These are phyloP conservation scores for Quercus robur DNA, from an alignment of 306 rosid species.

Conservation along the genomic window DNA sequence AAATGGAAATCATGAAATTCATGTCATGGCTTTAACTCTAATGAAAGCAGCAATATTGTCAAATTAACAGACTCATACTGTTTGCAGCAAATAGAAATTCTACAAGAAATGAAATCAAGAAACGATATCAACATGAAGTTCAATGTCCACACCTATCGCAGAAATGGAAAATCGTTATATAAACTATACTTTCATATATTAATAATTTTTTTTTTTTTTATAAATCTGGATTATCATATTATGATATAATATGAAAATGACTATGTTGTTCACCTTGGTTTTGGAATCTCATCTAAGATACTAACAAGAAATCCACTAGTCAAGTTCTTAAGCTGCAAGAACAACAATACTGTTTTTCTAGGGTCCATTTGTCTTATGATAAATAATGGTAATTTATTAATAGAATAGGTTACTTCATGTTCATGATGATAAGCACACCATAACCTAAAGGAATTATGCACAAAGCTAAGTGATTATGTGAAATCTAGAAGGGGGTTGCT, in stretches of 20 bases:
- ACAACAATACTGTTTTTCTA: too few relatives aligned
- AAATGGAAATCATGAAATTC: neutral
- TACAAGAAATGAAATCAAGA: neutral
- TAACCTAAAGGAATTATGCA: too few relatives aligned
- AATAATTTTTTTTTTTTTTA: too few relatives aligned
- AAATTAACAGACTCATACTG: neutral
- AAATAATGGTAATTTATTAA: too few relatives aligned
- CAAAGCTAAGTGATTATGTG: too few relatives aligned
- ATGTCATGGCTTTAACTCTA: neutral
- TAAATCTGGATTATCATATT: neutral
- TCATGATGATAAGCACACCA: too few relatives aligned
- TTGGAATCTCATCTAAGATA: too few relatives aligned
- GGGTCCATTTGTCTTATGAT: too few relatives aligned
- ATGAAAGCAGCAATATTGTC: neutral
- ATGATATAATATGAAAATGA: neutral
- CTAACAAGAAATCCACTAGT: too few relatives aligned
- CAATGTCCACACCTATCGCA: neutral
- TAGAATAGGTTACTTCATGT: too few relatives aligned
- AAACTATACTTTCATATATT: neutral
- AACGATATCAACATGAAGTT: neutral
- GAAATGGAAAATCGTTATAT: neutral
- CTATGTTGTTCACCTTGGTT: neutral
- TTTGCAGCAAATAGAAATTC: neutral
- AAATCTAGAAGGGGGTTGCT: too few relatives aligned
- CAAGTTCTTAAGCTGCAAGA: too few relatives aligned